phyloP scores from a whole-genome alignment of 1,284 basidiomycete genomes.

The Rhodotorula sp. region DNA sequence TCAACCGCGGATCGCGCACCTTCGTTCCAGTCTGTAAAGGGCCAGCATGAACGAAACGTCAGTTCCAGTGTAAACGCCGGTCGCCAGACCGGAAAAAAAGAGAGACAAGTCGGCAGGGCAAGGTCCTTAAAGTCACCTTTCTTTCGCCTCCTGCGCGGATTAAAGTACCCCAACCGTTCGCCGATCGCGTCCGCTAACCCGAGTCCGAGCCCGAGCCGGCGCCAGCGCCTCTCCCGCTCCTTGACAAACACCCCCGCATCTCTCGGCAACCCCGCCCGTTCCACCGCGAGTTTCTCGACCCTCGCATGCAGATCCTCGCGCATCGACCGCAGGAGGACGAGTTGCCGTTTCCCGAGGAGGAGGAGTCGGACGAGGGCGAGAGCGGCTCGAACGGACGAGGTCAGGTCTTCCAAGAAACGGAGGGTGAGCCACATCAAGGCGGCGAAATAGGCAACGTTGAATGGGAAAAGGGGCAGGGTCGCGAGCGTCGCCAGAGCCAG shows the following conservation, averaged over 20 bases:
- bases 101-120: too few species aligned
- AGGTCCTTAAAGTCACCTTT: constrained; percentile 51
- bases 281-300: constrained; percentile 64
- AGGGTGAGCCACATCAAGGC: constrained; percentile 79
- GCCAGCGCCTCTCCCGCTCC: constrained; percentile 49
- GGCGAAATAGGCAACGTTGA: constrained; percentile 46
- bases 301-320: constrained; percentile 61
- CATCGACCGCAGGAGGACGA: constrained; percentile 58
- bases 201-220: constrained; percentile 64
- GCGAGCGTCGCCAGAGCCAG: constrained; percentile 53
- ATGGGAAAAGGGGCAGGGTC: constrained; percentile 21
- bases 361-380: constrained; percentile 63
- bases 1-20: constrained; percentile 44
- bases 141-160: constrained; percentile 69
- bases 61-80: too few species aligned
- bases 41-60: too few species aligned
- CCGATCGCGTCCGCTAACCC: constrained; percentile 55
- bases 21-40: constrained; percentile 67
- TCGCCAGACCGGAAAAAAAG: too few species aligned
- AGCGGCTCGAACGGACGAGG: constrained; percentile 71
- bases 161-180: constrained; percentile 62
- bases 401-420: constrained; percentile 78
- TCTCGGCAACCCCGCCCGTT: constrained; percentile 62
- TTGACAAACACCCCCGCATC: constrained; percentile 66
- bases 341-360: constrained; percentile 59